These are phyloP conservation scores for Aquanectria penicillioides DNA, from an alignment of 2,329 filamentous ascomycete genomes.

Conservation along the genomic window DNA sequence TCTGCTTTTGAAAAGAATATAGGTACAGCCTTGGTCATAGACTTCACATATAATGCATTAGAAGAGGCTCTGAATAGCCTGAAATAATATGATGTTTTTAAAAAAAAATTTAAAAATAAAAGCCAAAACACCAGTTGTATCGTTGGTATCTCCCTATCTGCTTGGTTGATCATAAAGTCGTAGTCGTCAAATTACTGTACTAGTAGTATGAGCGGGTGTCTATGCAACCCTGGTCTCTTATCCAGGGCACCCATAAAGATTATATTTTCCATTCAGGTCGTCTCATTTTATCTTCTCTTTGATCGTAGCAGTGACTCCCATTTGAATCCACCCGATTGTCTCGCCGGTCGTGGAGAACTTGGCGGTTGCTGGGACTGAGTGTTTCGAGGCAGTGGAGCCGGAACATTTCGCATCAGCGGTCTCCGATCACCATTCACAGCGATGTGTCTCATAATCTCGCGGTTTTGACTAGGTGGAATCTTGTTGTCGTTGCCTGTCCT, in stretches of 20 bases:
- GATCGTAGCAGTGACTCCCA: conserved; percentile 40
- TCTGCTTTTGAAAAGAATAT: too few relatives aligned
- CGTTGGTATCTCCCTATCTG: conserved; percentile 33
- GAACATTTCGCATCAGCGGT: conserved; percentile 5
- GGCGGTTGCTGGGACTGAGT: too few relatives aligned
- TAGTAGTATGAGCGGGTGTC: conserved; percentile 12
- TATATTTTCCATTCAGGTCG: conserved; percentile 13
- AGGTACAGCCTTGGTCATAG: too few relatives aligned
- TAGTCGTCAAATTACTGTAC: conserved; percentile 31
- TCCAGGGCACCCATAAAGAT: not conserved
- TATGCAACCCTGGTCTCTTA: conserved; percentile 12
- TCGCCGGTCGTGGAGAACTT: conserved; percentile 19
- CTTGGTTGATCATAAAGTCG: conserved; percentile 36
- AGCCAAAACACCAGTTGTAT: conserved; percentile 16
- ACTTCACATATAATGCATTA: not conserved
- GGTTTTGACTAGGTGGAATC: conserved; percentile 54
- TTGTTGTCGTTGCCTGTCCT: conserved; percentile 39
- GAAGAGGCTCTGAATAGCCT: too few relatives aligned
- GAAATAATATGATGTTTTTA: too few relatives aligned
- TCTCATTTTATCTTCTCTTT: conserved; percentile 28
- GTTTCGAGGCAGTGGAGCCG: not conserved
- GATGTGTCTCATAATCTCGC: conserved; percentile 44
- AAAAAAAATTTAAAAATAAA: conserved; percentile 19
- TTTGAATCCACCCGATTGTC: conserved; percentile 28
- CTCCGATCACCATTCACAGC: conserved; percentile 18